These are phyloP conservation scores for Chlamydomonas applanata DNA, from an alignment of 139 green algal genomes.

Conservation along the genomic window DNA sequence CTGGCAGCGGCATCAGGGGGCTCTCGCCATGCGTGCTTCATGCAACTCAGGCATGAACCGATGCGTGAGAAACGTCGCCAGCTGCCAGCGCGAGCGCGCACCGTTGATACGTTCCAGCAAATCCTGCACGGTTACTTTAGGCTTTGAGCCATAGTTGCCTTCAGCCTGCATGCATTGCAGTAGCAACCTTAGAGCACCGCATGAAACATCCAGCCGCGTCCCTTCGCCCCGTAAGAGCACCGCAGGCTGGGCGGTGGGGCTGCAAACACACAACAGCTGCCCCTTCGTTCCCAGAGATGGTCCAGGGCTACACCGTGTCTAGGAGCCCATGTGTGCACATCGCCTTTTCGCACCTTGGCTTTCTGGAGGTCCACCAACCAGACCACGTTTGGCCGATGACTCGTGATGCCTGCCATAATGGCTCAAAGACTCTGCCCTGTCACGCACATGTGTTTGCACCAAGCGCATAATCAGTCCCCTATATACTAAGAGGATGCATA, in stretches of 20 bases:
- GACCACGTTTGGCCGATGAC: conserved; percentile 32
- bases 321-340: not conserved
- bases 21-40: no score
- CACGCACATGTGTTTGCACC: no score
- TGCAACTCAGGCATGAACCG: not conserved
- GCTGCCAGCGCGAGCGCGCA: conserved; percentile 29
- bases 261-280: no score
- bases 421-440: no score
- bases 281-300: no score
- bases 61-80: no score
- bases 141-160: conserved; percentile 40
- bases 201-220: not conserved
- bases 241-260: no score
- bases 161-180: conserved; percentile 40
- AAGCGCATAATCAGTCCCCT: no score
- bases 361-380: conserved; percentile 51
- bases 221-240: no score
- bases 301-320: not conserved
- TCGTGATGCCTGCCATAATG: not conserved
- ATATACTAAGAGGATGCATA: no score
- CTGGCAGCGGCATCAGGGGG: no score
- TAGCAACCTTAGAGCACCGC: not conserved
- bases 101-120: conserved; percentile 63
- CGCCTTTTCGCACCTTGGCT: conserved; percentile 38
- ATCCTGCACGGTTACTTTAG: conserved; percentile 70